Evolutionary conservation across 352 stramenopile species (phyloP).

Genomic region (Phytophthora pseudosyringae): DNA sequence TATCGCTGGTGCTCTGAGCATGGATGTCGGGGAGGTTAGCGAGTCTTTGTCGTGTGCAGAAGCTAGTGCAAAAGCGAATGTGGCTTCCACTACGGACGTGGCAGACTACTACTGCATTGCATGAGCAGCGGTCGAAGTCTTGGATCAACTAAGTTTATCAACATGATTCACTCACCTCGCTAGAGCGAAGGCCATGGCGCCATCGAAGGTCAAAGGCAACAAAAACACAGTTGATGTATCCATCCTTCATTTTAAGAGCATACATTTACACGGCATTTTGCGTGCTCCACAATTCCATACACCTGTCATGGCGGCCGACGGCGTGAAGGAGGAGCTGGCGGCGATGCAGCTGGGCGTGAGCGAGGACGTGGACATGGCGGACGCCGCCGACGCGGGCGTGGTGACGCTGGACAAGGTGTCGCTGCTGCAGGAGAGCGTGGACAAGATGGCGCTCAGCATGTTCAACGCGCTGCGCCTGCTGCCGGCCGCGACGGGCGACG

Average conservation of each 20-base stretch:
- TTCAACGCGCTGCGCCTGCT: constrained; percentile 87
- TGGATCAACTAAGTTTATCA: neutral
- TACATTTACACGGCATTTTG: neutral
- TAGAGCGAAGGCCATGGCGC: neutral
- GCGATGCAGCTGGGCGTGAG: constrained; percentile 34
- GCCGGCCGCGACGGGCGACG: constrained; percentile 57
- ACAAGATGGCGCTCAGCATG: constrained; percentile 89
- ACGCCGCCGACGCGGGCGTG: constrained; percentile 34
- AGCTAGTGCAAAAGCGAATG: constrained; percentile 1
- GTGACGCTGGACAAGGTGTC: constrained; percentile 78
- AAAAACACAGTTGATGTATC: constrained; percentile 8
- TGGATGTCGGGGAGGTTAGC: neutral
- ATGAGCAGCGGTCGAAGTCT: neutral
- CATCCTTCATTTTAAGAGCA: constrained; percentile 8
- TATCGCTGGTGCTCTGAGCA: neutral
- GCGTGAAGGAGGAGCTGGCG: constrained; percentile 38
- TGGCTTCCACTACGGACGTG: neutral
- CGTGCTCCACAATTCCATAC: neutral
- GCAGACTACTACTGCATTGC: neutral
- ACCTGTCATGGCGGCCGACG: constrained; percentile 24
- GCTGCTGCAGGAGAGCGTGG: constrained; percentile 84
- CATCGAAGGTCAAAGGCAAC: neutral
- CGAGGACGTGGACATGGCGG: constrained; percentile 35
- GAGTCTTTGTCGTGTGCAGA: neutral
- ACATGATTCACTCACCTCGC: constrained; percentile 4